Percentiles rank a stretch among this genome's conserved stretches.
Evolutionary conservation across 1,139 yeast genomes (phyloP).

Genomic region (Candida glucosophila): DNA sequence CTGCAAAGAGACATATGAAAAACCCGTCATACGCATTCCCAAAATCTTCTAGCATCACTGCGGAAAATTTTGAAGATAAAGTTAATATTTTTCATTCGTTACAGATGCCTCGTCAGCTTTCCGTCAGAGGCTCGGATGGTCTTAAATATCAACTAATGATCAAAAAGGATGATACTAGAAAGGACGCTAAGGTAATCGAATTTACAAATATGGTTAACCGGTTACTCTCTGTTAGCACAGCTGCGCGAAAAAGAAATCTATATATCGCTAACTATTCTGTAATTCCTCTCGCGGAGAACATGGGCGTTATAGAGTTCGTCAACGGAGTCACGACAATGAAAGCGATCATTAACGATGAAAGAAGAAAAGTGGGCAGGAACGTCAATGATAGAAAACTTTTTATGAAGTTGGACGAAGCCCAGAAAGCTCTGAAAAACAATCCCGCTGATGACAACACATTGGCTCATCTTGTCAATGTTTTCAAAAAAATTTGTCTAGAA

Average conservation of each 20-base stretch:
- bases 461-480: slow-evolving; percentile 17
- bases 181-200: slow-evolving; percentile 92
- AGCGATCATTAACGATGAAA: slow-evolving; percentile 45
- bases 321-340: slow-evolving; percentile 76
- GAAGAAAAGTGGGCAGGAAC: slow-evolving; percentile 27
- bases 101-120: slow-evolving; percentile 79
- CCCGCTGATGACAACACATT: slow-evolving; percentile 11
- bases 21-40: slow-evolving; percentile 48
- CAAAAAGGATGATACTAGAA: slow-evolving; percentile 87
- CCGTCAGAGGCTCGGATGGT: slow-evolving; percentile 74
- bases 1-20: slow-evolving; percentile 38
- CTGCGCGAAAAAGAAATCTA: slow-evolving; percentile 64
- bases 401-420: slow-evolving; percentile 31
- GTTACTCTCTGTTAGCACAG: slow-evolving; percentile 55
- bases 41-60: slow-evolving; percentile 42
- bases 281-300: slow-evolving; percentile 74
- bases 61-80: slow-evolving; percentile 47
- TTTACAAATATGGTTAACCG: slow-evolving; percentile 83
- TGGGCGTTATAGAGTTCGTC: slow-evolving; percentile 94
- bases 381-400: slow-evolving; percentile 27
- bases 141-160: slow-evolving; percentile 63
- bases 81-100: slow-evolving; percentile 71
- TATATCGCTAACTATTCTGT: slow-evolving; percentile 80
- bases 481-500: slow-evolving; percentile 21
- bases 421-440: slow-evolving; percentile 21